Evolutionary conservation across 208 protist genomes (phyloP), one percentile per base, ranked within the genome.

Genomic region (Wallacemonas rigidus): DNA sequence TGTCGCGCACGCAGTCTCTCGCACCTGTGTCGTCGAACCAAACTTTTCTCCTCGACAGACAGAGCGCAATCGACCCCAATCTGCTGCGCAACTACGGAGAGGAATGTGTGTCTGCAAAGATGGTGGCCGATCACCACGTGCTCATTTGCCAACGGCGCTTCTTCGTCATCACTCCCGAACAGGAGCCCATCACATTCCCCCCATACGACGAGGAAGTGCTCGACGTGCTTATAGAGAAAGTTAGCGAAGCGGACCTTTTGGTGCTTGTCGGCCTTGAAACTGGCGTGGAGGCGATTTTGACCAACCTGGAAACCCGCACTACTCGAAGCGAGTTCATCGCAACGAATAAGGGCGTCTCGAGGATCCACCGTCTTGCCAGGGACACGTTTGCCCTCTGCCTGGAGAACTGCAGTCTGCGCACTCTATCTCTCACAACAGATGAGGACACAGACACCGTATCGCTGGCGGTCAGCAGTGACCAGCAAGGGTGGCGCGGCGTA

Each of bases 351-450:
- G 74, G 86, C 14, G 67, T 88, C 1, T 41, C 57, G 12, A 83
- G 72, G 40, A 81, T 84, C 45, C 75, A 87, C 36, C 72, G 83
- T 17, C 61, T 92, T 1, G 76, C 82, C 55, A 83, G 78, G 57
- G 70, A 83, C 53, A 55, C 88, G 38, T 91, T 84, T 65, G 77
- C 75, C 35, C 67, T 95, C 39, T 95, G 90, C 56, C 84, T 85
- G 38, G 74, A 71, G 26, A 86, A 92, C 73, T 83, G 86, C 53
- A 77, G 76, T 40, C 78, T 94, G 51, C 79, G 60, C 60, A 41
- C 50, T 48, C 60, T 65, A 14, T 65, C 60, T 8, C 12, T 65
- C 43, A n/a, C 60, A 6, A 36, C 39, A 14, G 60, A 65, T 39
- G 60, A 48, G n/a, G 60, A 36, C 41, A 38, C 41, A 4, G 60